Base-by-base conservation (phyloP, 345 rosid genomes). In the Stellera chamaejasme region DNA sequence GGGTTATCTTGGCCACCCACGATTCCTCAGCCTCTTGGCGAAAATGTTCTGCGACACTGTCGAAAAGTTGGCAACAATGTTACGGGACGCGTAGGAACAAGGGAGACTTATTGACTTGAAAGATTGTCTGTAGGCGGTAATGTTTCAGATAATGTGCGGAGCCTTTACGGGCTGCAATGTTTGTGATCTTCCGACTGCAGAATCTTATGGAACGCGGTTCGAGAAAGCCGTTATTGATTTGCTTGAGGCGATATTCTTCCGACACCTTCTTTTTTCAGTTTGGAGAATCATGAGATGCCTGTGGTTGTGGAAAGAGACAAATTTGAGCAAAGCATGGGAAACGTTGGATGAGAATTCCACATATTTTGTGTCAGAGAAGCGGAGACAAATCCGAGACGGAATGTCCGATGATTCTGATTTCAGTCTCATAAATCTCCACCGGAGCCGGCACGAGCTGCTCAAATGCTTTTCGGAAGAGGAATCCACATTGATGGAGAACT, bases 221-320 rank as follows among this genome's bases (percentile, higher is more conserved):
- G 13, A 45, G 0, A 51, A 50, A 12, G 73, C 73, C 8, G 13
- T 64, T 5, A 52, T 50, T 36, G 50, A 9, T n/a, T n/a, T n/a
- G n/a, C n/a, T n/a, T n/a, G n/a, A n/a, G n/a, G n/a, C n/a, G n/a
- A n/a, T n/a, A n/a, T 39, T 60, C 11, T 2, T 4, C 13, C 23
- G 69, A 6, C 66, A 64, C 46, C 10, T 69, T 6, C 3, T 69
- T 26, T 58, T 45, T 2, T 26, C 36, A 6, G 11, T 45, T 6
- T 60, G 66, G 74, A 64, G 48, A 46, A 13, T 69, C 23, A 60
- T 47, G 5, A 50, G 56, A 10, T 60, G 48, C 49, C 48, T 60
- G 2, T 39, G 64, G 12, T 42, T 50, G 12, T 55, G 64, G 39
- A 51, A 50, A 3, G 64, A 50, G 44, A 60, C 42, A 50, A 60